These are phyloP conservation scores for Dendrobium chrysotoxum DNA, from an alignment of 106 monocot species.

Conservation along the genomic window DNA sequence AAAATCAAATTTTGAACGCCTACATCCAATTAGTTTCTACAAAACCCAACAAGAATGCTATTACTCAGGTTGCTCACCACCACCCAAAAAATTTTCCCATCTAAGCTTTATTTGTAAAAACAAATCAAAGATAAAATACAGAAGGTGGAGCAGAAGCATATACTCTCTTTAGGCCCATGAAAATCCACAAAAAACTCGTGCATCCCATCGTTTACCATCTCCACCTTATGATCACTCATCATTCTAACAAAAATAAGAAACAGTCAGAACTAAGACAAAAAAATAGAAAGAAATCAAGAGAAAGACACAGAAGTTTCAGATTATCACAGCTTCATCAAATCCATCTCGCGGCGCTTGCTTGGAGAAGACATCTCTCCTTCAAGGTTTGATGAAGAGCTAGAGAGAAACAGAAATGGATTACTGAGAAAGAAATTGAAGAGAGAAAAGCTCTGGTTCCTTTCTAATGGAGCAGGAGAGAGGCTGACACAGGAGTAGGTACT, in stretches of 20 bases:
- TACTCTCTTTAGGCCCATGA: conserved; percentile 86
- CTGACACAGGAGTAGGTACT: too few species aligned
- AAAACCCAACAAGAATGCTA: not conserved
- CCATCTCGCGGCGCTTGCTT: conserved; percentile 74
- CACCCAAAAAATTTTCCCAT: not conserved
- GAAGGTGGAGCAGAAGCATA: not conserved
- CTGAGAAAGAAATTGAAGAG: not conserved
- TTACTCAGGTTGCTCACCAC: not conserved
- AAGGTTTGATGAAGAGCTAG: not conserved
- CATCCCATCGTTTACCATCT: conserved; percentile 97
- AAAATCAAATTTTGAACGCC: not conserved
- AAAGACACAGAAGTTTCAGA: not conserved
- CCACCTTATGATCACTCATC: conserved; percentile 99
- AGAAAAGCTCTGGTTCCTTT: too few species aligned
- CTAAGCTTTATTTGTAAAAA: not conserved
- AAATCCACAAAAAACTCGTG: conserved; percentile 92
- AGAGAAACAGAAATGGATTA: not conserved
- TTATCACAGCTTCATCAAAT: conserved; percentile 65
- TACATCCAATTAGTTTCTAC: not conserved
- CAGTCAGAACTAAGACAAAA: not conserved
- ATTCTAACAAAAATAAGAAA: conserved; percentile 39
- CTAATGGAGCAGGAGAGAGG: too few species aligned
- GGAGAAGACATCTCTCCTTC: conserved; percentile 45
- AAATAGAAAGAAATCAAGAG: not conserved
- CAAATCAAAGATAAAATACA: not conserved